Evolutionary conservation across 2,329 filamentous ascomycete genomes (phyloP).

Genomic region (Colletotrichum eleusines): DNA sequence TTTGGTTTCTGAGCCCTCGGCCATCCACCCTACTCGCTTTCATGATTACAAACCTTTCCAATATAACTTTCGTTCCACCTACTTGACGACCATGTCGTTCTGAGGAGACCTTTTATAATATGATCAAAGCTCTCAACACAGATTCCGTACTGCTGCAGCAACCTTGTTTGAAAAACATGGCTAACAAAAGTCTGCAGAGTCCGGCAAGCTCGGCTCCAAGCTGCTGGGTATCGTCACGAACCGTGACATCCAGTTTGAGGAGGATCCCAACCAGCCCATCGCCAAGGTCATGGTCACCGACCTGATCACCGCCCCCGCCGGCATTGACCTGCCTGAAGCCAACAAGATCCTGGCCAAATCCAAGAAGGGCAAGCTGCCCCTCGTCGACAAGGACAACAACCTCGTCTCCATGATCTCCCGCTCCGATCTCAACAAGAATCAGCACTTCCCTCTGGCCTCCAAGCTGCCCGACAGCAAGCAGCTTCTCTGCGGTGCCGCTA

Average conservation of each 20-base stretch:
- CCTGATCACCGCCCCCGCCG: slow-evolving; percentile 86
- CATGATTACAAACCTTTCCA: slow-evolving; percentile 84
- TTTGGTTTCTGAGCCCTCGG: slow-evolving; percentile 11
- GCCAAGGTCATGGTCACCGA: slow-evolving; percentile 96
- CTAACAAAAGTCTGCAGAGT: slow-evolving; percentile 72
- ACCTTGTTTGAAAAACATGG: slow-evolving; percentile 22
- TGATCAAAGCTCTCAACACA: slow-evolving; percentile 45
- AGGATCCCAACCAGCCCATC: slow-evolving; percentile 77
- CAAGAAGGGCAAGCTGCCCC: slow-evolving; percentile 98
- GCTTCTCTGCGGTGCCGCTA: slow-evolving; percentile 93
- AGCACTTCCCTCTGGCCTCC: slow-evolving; percentile 95
- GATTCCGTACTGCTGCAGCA: slow-evolving; percentile 35
- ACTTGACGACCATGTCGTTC: slow-evolving; percentile 81
- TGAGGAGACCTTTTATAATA: slow-evolving; percentile 73
- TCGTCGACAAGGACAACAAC: slow-evolving; percentile 86
- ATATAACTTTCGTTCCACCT: slow-evolving; percentile 99
- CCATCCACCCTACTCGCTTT: slow-evolving; percentile 49
- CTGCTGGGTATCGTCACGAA: slow-evolving; percentile 98
- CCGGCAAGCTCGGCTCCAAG: slow-evolving; percentile 93
- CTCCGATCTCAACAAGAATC: slow-evolving; percentile 98
- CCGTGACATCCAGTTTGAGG: slow-evolving; percentile 97
- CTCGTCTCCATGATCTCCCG: slow-evolving; percentile 92
- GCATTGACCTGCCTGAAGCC: slow-evolving; percentile 87
- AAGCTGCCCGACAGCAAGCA: slow-evolving; percentile 98
- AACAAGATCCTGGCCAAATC: slow-evolving; percentile 94